Base-by-base conservation (phyloP, 768 basidiomycete species). In the Rhodosporidiobolus odoratus region DNA sequence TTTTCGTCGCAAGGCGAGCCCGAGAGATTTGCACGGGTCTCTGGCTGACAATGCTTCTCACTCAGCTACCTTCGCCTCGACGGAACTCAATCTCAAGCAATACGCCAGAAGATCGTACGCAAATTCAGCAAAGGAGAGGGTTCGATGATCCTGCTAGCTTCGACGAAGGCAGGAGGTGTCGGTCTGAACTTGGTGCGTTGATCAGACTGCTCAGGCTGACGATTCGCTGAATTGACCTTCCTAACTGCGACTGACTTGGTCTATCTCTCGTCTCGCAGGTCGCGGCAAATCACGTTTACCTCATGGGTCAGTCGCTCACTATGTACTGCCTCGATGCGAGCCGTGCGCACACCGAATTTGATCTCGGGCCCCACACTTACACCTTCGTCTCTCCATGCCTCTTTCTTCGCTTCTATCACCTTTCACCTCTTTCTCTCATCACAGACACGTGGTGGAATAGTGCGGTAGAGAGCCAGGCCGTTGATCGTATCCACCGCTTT, bases 131-230 rank as follows among this genome's bases (percentile, higher is more conserved):
- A 66, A 34, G 58, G 57, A 12, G 62, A 65, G 27, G 25, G 58
- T 27, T 54, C 66, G 30, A 65, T 66, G 60, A 58, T 78, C n/a
- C 58, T 77, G 15, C 67, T 76, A 47, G 74, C 72, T 6, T 77
- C 77, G n/a, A 79, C 92, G 78, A 92, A 91, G 78, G 94, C 94
- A 7, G 94, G 93, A 35, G 94, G 94, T 34, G 91, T 93, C 32
- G 94, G 93, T 0, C 78, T 95, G 65, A 68, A 66, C 53, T 54
- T 66, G 27, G 64, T 69, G 15, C 43, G 58, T 35, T 9, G 9
- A 25, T 27, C 35, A 30, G 17, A 41, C 56, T 27, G 48, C n/a
- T 23, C 48, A n/a, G 48, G 21, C 48, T 19, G 21, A 12, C 48
- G 9, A 50, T 8, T 45, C 25, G 37, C 43, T 52, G 1, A 65